These are phyloP conservation scores for Porogramme epimiltina DNA, from an alignment of 1,284 basidiomycete species.

Conservation along the genomic window DNA sequence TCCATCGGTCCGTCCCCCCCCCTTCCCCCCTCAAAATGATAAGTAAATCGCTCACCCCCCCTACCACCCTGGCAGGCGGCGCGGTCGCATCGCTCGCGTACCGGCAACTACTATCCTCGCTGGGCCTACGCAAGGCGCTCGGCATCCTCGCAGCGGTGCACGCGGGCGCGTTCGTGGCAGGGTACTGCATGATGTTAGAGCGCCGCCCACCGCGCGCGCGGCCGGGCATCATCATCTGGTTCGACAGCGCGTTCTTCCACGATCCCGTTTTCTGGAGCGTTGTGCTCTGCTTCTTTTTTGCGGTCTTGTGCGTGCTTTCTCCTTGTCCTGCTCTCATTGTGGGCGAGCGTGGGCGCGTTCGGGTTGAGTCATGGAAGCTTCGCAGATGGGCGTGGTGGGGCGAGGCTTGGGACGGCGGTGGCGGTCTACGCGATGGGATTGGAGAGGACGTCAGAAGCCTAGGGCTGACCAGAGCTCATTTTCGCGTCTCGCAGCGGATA, in stretches of 20 bases:
- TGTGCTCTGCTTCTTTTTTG: constrained; percentile 19
- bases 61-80: constrained; percentile 8
- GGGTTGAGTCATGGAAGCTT: too few species aligned
- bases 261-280: constrained; percentile 25
- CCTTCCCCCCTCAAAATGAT: background rate
- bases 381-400: too few species aligned
- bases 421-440: background rate
- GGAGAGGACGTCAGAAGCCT: too few species aligned
- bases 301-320: constrained; percentile 14
- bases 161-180: constrained; percentile 13
- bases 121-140: constrained; percentile 22
- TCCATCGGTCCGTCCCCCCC: constrained; percentile 14
- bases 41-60: background rate
- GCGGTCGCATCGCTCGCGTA: constrained; percentile 16
- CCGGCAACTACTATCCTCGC: constrained; percentile 14
- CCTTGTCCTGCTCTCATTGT: background rate
- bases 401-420: too few species aligned
- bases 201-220: constrained; percentile 11
- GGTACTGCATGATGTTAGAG: constrained; percentile 21
- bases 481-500: constrained; percentile 13
- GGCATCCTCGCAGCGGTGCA: constrained; percentile 21
- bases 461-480: background rate
- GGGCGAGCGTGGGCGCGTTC: background rate
- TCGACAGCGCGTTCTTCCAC: constrained; percentile 21
- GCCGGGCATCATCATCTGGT: constrained; percentile 19